Percentiles rank a stretch among this genome's conserved stretches.
phyloP scores from a whole-genome alignment of 257 asterid species.

The Salvia splendens region DNA sequence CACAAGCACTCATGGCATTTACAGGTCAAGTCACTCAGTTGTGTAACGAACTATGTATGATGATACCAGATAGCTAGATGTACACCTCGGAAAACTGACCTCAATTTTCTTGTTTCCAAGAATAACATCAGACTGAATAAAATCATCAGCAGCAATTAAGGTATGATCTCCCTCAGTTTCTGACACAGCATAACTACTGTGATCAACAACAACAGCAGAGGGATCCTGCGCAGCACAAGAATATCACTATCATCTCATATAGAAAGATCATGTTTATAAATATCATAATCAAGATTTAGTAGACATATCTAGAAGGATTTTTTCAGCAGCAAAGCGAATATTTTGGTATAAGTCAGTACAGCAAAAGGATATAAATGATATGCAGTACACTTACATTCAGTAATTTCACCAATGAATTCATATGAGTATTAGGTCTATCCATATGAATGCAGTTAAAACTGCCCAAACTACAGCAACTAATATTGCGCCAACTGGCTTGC shows the following conservation, averaged over 20 bases:
- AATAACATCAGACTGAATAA: conserved; percentile 63
- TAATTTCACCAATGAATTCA: conserved; percentile 8
- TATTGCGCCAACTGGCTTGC: neutral
- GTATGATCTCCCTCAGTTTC: conserved; percentile 75
- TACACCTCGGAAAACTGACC: conserved; percentile 43
- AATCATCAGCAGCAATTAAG: conserved; percentile 62
- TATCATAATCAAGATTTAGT: conserved; percentile 14
- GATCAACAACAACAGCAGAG: conserved; percentile 70
- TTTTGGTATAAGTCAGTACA: neutral
- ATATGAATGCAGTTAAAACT: neutral
- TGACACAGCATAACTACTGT: conserved; percentile 65
- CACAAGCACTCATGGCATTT: neutral
- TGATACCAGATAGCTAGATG: neutral
- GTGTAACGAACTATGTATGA: conserved; percentile 9
- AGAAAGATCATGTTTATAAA: conserved; percentile 1
- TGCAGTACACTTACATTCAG: neutral
- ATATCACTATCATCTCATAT: conserved; percentile 4
- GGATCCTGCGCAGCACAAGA: conserved; percentile 50
- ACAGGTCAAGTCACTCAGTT: neutral
- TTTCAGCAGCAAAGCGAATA: neutral
- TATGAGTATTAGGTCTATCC: neutral
- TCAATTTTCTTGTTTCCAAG: conserved; percentile 62
- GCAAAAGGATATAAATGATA: neutral
- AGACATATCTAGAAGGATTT: conserved; percentile 1
- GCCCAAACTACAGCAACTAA: neutral